Evolutionary conservation across 352 stramenopile species (phyloP).

Genomic region (Pythium sp.): DNA sequence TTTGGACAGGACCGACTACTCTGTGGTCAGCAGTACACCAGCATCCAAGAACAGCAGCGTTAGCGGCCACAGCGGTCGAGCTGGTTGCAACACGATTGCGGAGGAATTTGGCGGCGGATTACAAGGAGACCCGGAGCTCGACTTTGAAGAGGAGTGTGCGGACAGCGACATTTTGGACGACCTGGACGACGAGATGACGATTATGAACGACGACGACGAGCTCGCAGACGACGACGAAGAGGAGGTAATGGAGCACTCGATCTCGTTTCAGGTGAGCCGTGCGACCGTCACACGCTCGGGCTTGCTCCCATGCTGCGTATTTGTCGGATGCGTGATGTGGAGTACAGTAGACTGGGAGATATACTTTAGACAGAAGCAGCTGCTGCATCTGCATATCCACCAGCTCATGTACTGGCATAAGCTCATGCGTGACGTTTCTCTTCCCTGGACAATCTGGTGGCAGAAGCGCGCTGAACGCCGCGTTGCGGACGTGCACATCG

Average conservation of each 20-base stretch:
- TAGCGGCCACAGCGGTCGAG: no score
- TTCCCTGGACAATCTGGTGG: conserved; percentile 80
- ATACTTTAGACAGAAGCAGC: conserved; percentile 84
- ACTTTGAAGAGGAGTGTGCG: no score
- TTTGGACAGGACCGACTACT: no score
- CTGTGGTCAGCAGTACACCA: no score
- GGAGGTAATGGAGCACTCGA: conserved; percentile 65
- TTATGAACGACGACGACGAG: conserved; percentile 61
- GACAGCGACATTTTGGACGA: conserved; percentile 54
- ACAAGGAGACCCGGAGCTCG: no score
- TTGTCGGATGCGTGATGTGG: conserved; percentile 76
- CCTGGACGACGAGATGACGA: conserved; percentile 54
- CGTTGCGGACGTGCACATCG: conserved; percentile 56
- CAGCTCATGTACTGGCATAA: conserved; percentile 46
- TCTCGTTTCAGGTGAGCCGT: conserved; percentile 72
- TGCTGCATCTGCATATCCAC: conserved; percentile 62
- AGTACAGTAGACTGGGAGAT: conserved; percentile 78
- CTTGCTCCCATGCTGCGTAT: conserved; percentile 80
- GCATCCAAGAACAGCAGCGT: no score
- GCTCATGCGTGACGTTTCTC: conserved; percentile 36
- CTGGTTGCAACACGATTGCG: no score
- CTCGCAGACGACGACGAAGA: conserved; percentile 48
- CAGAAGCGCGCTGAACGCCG: conserved; percentile 80
- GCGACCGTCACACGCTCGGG: conserved; percentile 66
- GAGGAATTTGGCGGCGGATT: no score